Evolutionary conservation across 2,329 filamentous ascomycete species (phyloP), one percentile per base, ranked within the genome.

Genomic region (Beauveria rudraprayagi): DNA sequence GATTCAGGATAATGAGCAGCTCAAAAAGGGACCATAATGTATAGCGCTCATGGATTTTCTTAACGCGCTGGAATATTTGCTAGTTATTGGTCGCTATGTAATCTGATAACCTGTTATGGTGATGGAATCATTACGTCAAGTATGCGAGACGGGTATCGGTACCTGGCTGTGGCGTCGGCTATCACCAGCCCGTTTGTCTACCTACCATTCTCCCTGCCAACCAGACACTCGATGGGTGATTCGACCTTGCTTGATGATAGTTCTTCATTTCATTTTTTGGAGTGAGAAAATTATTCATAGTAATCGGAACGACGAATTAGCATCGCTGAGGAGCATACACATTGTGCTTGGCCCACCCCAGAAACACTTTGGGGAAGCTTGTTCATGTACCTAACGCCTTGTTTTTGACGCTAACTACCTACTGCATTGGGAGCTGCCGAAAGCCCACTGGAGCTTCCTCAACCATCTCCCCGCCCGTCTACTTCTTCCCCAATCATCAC

Each of bases 41-140:
- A 37, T 37, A 37, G 34, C 34, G 34, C 34, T 37, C 34, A 6
- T 16, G 10, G 2, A 37, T 37, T 16, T 37, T 37, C 11, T 16
- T 37, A 16, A 16, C 14, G 34, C 34, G 34, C 34, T 37, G 34
- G 6, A 14, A 16, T 37, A 37, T 37, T 37, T 10, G 4, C 10
- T 37, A 10, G 5, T 37, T 16, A 37, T 37, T 37, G 5, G 34
- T 16, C 34, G 11, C 34, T 37, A 2, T 6, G 11, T 16, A 16
- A 37, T 37, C 34, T 16, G 34, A 37, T 37, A 14, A 37, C 10
- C 14, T 37, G 34, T 37, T 5, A 14, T 37, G 26, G n/a, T 37
- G 50, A 37, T 43, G 52, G 16, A 10, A 54, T 61, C 26, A 61
- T 55, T 61, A 61, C 58, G 58, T 61, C 58, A 61, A 51, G 43